These are phyloP conservation scores for Fragaria iinumae DNA, from an alignment of 306 rosid species.

Conservation along the genomic window DNA sequence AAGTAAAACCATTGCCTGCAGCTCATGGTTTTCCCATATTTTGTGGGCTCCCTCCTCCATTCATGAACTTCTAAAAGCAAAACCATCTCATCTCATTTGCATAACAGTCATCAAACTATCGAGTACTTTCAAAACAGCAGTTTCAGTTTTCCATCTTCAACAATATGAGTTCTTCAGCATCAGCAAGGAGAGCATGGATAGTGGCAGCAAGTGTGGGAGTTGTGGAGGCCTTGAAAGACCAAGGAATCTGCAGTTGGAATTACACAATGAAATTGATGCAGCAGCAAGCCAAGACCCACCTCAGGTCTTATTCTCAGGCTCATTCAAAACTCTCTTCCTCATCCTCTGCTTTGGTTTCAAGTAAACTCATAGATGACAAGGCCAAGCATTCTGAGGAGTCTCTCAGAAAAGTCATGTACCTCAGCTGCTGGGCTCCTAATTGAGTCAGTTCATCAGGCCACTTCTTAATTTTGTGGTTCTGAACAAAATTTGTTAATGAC, in stretches of 20 bases:
- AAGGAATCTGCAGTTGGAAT: constrained; percentile 55
- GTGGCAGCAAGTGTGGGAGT: constrained; percentile 39
- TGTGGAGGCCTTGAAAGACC: constrained; percentile 57
- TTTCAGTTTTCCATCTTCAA: neutral
- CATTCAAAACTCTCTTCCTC: constrained; percentile 30
- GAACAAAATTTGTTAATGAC: neutral
- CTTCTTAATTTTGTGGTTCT: neutral
- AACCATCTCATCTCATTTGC: neutral
- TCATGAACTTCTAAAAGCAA: neutral
- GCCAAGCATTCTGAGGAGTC: constrained; percentile 64
- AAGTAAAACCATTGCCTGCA: neutral
- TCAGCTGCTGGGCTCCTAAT: constrained; percentile 61
- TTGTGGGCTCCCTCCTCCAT: neutral
- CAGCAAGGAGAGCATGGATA: constrained; percentile 24
- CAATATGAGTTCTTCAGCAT: constrained; percentile 24
- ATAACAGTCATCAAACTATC: neutral
- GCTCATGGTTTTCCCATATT: constrained; percentile 5
- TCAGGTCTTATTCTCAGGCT: constrained; percentile 25
- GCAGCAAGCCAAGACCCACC: constrained; percentile 37
- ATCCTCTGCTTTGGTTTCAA: constrained; percentile 33
- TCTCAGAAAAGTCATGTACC: constrained; percentile 60
- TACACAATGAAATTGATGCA: constrained; percentile 30
- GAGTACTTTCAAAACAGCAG: neutral
- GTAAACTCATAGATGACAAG: constrained; percentile 37
- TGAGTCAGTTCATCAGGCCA: neutral